A percentile compares a stretch with the other conserved stretches of the same genome.
Evolutionary conservation across 768 basidiomycete genomes (phyloP).

Genomic region (Xerocomellus chrysenteron): DNA sequence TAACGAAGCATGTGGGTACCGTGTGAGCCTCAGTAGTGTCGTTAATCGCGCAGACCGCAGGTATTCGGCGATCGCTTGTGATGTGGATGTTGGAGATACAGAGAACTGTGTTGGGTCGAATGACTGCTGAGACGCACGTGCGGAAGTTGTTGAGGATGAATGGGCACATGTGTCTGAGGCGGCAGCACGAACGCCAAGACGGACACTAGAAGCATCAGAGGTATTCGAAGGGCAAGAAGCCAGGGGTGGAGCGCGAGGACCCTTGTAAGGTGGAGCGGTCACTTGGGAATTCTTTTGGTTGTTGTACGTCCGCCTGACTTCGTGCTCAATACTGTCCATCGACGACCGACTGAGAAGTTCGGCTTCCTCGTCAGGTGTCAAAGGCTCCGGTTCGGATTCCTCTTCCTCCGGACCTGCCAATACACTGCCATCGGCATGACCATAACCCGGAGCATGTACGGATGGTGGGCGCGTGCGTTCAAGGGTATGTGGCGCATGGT

Average conservation of each 20-base stretch:
- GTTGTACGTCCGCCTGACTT: slow-evolving; percentile 69
- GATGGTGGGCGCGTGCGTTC: slow-evolving; percentile 48
- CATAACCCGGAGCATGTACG: slow-evolving; percentile 47
- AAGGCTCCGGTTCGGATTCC: slow-evolving; percentile 49
- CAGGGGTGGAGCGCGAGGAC: slow-evolving; percentile 36
- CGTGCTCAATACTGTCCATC: slow-evolving; percentile 84
- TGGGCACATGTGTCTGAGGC: slow-evolving; percentile 56
- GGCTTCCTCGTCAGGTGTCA: slow-evolving; percentile 54
- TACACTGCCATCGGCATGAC: slow-evolving; percentile 46
- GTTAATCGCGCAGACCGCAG: slow-evolving; percentile 85
- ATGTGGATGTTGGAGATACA: slow-evolving; percentile 52
- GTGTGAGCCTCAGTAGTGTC: slow-evolving; percentile 73
- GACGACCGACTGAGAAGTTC: slow-evolving; percentile 79
- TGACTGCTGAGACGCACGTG: slow-evolving; percentile 22
- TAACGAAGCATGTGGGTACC: slow-evolving; percentile 75
- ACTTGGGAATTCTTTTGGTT: slow-evolving; percentile 44
- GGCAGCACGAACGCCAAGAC: slow-evolving; percentile 15
- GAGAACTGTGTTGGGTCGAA: slow-evolving; percentile 30
- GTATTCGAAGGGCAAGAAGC: slow-evolving; percentile 42
- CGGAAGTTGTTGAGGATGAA: slow-evolving; percentile 41
- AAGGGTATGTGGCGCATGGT: slow-evolving; percentile 62
- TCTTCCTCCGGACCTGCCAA: slow-evolving; percentile 48
- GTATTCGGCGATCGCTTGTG: slow-evolving; percentile 81
- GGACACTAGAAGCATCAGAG: slow-evolving; percentile 56
- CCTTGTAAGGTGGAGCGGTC: slow-evolving; percentile 41